Base-by-base conservation (phyloP, 208 protist genomes). In the Wallacemonas sp. region DNA sequence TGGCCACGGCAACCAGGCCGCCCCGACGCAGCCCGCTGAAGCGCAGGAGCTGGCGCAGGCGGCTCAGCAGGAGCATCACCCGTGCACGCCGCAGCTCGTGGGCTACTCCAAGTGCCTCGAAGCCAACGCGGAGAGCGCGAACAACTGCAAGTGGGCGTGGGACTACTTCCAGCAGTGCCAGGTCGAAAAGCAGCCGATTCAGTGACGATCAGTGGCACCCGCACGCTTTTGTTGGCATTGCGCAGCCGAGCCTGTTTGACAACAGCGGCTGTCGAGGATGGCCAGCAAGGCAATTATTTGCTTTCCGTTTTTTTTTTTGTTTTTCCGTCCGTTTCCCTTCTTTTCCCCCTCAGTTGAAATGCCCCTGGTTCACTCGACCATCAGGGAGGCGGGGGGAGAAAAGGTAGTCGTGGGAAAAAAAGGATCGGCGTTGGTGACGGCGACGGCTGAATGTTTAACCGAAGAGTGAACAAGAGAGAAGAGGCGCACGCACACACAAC, bases 121-220 rank as follows among this genome's bases (percentile, higher is more conserved):
- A 73, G 77, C 75, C 41, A 92, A 92, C 61, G 44, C 65, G 27
- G 73, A 77, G 21, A 67, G 69, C 2, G 46, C 83, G 26, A 81
- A 92, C 46, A 76, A 76, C 53, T 94, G 89, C 75, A 88, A 83
- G 72, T 94, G 89, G 89, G 89, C 83, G 37, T 94, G 89, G 89
- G 89, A 94, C 36, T 84, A 87, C 75, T 94, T 94, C 66, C 61
- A 76, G 53, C 84, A 94, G 73, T 94, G 89, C 73, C 83, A 89
- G 61, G 32, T 59, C 1, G 63, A 79, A 41, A 70, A 83, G 37
- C 21, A 68, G 33, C 41, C 42, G 4, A 10, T 59, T 0, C 39
- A 66, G 32, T 65, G 60, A 66, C 9, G 4, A 53, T 4, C 5
- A 48, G 10, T 39, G 22, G 0, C 15, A 53, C n/a, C n/a, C n/a